Percentiles rank a stretch among this genome's conserved stretches.
Conservation (phyloP, 805 yeast genomes). For the Myxozyma geophila region DNA sequence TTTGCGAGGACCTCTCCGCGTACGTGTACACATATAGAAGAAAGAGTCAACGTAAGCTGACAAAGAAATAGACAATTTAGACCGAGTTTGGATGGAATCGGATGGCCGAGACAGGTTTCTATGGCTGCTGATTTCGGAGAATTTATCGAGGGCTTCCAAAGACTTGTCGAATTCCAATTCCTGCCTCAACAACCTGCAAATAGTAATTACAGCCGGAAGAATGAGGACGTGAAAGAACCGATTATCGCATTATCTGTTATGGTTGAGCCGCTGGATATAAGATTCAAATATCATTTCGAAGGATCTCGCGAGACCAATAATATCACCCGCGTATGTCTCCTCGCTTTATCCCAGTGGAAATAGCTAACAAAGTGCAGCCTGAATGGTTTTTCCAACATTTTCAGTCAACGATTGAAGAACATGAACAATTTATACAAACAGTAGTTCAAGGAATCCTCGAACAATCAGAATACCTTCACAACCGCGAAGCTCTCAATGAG, state of each 20-base stretch:
- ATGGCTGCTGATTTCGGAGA: conserved; percentile 2
- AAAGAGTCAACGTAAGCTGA: background rate
- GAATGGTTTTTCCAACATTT: conserved; percentile 68
- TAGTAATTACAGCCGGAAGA: background rate
- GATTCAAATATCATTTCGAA: conserved; percentile 67
- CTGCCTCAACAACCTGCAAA: conserved; percentile 1
- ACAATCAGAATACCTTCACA: conserved; percentile 24
- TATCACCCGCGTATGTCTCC: conserved; percentile 50
- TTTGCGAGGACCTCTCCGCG: conserved; percentile 18
- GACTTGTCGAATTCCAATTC: conserved; percentile 27
- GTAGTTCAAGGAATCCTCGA: conserved; percentile 38
- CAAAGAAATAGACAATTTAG: conserved; percentile 19
- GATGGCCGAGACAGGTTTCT: conserved; percentile 28
- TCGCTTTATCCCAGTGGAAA: background rate
- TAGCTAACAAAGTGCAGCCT: conserved; percentile 46
- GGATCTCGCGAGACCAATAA: conserved; percentile 63
- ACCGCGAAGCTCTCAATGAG: conserved; percentile 46
- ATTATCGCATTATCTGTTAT: conserved; percentile 50
- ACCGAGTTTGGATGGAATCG: conserved; percentile 21
- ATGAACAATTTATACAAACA: conserved; percentile 39
- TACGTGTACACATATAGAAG: conserved; percentile 4
- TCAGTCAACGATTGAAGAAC: conserved; percentile 43
- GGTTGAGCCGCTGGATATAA: conserved; percentile 51
- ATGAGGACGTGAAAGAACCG: background rate
- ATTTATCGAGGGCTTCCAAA: conserved; percentile 10